Evolutionary conservation across 2,329 filamentous ascomycete genomes (phyloP), one percentile per base, ranked within the genome.

Genomic region (Beauveria asiatica): DNA sequence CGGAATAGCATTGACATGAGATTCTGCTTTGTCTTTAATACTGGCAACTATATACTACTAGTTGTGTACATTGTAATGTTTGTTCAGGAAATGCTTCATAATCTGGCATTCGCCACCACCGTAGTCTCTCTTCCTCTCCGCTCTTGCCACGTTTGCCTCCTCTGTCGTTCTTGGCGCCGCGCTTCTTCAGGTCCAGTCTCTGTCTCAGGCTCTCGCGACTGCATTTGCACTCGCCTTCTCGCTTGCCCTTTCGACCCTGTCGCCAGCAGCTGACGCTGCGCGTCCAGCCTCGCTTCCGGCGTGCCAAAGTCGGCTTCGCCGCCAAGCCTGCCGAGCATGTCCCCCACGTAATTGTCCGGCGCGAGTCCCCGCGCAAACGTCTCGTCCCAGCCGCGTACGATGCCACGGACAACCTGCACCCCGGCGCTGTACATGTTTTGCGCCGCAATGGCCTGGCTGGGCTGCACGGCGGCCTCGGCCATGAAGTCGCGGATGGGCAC

Each of bases 291-390:
- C 27, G 9, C 6, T 1, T 5, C 41, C 17, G 49, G 41, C 19
- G 57, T 53, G 49, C 86, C 86, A 70, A 88, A 89, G 68, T 88
- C 83, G 0, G 86, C 86, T 45, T 72, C 69, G 1, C 85, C 86
- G 1, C 86, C 86, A 4, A 90, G 72, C 10, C 81, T 85, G 16
- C 86, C 87, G 64, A 89, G 86, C 58, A 90, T 85, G 67, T 89
- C 86, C 6, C 87, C 87, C 42, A 90, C 73, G 66, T 90, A 90
- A 66, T 89, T 89, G 1, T 69, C 74, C 0, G 86, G 73, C 62
- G 74, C 69, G 44, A 90, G 72, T 3, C 88, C 88, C 1, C 68
- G 64, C 41, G 75, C 71, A 65, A 85, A 90, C 0, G 74, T 84
- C 16, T 69, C 69, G 45, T 85, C 73, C 88, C 88, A 91, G 4